phyloP scores from a whole-genome alignment of 2,329 filamentous ascomycete species.

The Orbilia blumenaviensis region DNA sequence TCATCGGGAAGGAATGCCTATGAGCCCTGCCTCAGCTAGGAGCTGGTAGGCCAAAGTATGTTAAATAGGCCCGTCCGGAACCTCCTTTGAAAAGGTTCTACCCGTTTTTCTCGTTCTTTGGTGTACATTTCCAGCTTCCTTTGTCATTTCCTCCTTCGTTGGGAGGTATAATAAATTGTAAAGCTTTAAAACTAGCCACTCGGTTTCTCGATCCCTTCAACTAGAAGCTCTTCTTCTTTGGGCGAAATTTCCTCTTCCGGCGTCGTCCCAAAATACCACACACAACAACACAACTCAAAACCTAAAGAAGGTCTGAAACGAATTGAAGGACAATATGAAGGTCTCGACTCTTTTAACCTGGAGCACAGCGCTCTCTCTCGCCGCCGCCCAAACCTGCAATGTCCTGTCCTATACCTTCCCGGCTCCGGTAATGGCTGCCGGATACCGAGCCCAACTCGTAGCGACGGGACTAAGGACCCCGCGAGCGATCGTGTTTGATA shows the following conservation, averaged over 20 bases:
- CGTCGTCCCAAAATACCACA: constrained; percentile 28
- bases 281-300: constrained; percentile 21
- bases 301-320: background rate
- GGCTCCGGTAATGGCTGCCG: constrained; percentile 55
- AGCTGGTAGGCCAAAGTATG: background rate
- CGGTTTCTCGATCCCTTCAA: too few species aligned
- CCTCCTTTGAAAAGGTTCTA: background rate
- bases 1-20: constrained; percentile 27
- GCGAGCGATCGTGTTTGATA: constrained; percentile 64
- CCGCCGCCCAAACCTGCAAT: constrained; percentile 38
- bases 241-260: background rate
- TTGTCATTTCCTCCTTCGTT: too few species aligned
- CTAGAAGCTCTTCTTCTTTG: constrained; percentile 6
- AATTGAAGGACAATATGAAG: constrained; percentile 46
- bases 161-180: too few species aligned
- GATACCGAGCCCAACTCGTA: constrained; percentile 64
- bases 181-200: too few species aligned
- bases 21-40: background rate
- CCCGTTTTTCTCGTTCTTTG: background rate
- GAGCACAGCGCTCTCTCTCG: constrained; percentile 4
- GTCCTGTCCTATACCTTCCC: constrained; percentile 35
- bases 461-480: constrained; percentile 63
- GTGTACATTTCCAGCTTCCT: background rate
- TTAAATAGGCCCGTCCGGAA: constrained; percentile 12
- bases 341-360: constrained; percentile 25